A percentile compares a stretch with the other conserved stretches of the same genome.
Conservation (phyloP, 306 rosid species). For the Lagenaria siceraria region DNA sequence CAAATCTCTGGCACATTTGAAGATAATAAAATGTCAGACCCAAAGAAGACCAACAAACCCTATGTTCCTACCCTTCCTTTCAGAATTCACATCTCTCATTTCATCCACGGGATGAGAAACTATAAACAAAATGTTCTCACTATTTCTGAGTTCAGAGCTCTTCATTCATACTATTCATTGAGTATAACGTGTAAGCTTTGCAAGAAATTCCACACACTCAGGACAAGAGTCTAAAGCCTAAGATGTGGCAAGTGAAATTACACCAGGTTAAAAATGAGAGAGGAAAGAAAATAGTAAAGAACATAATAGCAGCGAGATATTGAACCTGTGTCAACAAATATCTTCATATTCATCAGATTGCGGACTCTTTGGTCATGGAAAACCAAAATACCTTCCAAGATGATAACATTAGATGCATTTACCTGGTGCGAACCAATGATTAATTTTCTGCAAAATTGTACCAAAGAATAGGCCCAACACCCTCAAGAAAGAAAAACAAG, state of each 20-base stretch:
- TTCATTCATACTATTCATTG: background rate
- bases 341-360: conserved; percentile 91
- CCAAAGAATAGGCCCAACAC: background rate
- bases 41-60: background rate
- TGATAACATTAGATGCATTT: conserved; percentile 91
- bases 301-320: background rate
- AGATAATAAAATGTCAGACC: background rate
- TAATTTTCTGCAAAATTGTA: background rate
- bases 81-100: background rate
- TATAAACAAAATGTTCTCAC: background rate
- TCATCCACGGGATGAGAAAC: background rate
- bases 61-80: background rate
- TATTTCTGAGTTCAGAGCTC: background rate
- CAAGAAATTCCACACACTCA: no score
- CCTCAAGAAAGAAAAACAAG: background rate
- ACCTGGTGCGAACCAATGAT: conserved; percentile 37
- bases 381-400: conserved; percentile 93
- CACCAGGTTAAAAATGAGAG: background rate
- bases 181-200: background rate
- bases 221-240: background rate
- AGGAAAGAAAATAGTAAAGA: background rate
- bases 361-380: conserved; percentile 92
- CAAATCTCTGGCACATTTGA: background rate
- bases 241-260: background rate
- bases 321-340: conserved; percentile 92